phyloP scores from a whole-genome alignment of 805 yeast genomes.

The Candida chilensis region DNA sequence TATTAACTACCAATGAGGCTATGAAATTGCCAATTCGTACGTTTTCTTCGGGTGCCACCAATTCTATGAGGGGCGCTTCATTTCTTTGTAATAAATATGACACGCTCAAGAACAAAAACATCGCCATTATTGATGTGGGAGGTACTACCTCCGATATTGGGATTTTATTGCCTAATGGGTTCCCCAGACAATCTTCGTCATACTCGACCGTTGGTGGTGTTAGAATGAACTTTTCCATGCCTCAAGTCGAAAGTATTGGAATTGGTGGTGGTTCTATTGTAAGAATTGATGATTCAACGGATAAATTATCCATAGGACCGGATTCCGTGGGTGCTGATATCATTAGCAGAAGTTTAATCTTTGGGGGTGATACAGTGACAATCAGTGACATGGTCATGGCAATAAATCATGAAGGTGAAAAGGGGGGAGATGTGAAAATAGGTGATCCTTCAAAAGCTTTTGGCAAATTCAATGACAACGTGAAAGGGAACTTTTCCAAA shows the following conservation, averaged over 20 bases:
- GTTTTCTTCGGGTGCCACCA: constrained; percentile 40
- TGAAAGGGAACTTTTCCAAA: constrained; percentile 5
- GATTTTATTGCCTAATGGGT: constrained; percentile 30
- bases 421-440: constrained; percentile 5
- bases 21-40: constrained; percentile 31
- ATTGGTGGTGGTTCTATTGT: constrained; percentile 43
- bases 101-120: constrained; percentile 2
- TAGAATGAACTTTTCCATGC: constrained; percentile 40
- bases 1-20: constrained; percentile 28
- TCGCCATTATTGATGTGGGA: constrained; percentile 33
- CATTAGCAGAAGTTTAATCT: constrained; percentile 18
- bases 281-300: constrained; percentile 8
- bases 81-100: constrained; percentile 17
- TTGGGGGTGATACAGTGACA: constrained; percentile 32
- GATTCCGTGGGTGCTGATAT: constrained; percentile 38
- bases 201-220: constrained; percentile 37
- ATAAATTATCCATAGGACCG: constrained; percentile 28
- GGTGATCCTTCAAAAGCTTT: constrained; percentile 15
- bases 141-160: constrained; percentile 48
- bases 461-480: constrained; percentile 6
- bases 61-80: constrained; percentile 38
- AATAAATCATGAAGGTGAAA: constrained; percentile 5
- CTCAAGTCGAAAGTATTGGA: constrained; percentile 39
- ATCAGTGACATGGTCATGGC: constrained; percentile 26
- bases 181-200: constrained; percentile 36